Percentiles rank a stretch among this genome's conserved stretches.
Evolutionary conservation across 305 asterid species (phyloP).

Genomic region (Andrographis paniculata): DNA sequence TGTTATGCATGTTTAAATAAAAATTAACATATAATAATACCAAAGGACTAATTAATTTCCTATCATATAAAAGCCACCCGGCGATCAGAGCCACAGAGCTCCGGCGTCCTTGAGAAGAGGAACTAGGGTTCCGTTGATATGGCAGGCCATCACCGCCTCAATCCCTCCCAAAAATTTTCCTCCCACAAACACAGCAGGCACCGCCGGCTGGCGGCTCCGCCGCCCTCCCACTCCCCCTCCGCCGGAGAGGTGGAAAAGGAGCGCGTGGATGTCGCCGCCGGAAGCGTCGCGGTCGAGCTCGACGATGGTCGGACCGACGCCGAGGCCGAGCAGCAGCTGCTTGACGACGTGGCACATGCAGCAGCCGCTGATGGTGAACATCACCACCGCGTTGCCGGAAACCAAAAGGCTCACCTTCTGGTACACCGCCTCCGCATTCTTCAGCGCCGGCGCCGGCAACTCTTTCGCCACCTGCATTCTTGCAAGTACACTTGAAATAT

Average conservation of each 20-base stretch:
- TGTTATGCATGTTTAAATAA: too few species aligned
- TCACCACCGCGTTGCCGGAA: constrained; percentile 72
- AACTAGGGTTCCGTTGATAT: constrained; percentile 74
- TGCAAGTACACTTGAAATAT: background rate
- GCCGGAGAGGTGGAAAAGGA: constrained; percentile 35
- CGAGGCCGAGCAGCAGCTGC: constrained; percentile 75
- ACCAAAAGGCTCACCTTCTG: constrained; percentile 45
- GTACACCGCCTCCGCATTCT: constrained; percentile 31
- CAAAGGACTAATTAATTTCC: too few species aligned
- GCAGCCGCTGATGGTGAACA: constrained; percentile 75
- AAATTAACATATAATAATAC: too few species aligned
- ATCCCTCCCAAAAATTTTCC: constrained; percentile 81
- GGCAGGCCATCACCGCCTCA: constrained; percentile 74
- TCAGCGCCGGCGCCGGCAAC: constrained; percentile 13
- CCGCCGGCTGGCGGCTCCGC: constrained; percentile 30
- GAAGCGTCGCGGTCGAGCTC: constrained; percentile 68
- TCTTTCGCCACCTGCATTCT: constrained; percentile 32
- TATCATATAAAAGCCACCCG: too few species aligned
- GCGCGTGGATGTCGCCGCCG: constrained; percentile 45
- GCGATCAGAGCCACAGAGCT: constrained; percentile 78
- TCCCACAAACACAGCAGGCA: constrained; percentile 79
- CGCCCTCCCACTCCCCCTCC: constrained; percentile 23
- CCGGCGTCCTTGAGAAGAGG: constrained; percentile 90
- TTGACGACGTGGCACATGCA: constrained; percentile 95
- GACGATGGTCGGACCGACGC: constrained; percentile 71